A percentile compares a stretch with the other conserved stretches of the same genome.
These are phyloP conservation scores for Ophiosphaerella herpotricha DNA, from an alignment of 2,329 filamentous ascomycete species.

Conservation along the genomic window DNA sequence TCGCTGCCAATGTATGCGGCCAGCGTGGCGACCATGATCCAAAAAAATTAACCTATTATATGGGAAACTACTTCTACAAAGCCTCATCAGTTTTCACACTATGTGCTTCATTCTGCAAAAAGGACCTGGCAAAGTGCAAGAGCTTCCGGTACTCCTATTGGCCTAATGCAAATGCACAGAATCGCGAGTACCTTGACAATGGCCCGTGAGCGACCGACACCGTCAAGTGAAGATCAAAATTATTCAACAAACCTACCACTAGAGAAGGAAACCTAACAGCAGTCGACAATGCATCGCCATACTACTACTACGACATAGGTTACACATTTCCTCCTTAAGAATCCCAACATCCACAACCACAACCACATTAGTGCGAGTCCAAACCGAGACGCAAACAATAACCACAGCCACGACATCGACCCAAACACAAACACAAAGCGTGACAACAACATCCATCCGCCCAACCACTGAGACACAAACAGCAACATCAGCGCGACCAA, in stretches of 20 bases:
- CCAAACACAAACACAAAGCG: background rate
- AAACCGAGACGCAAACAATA: too few species aligned
- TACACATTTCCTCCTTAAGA: conserved; percentile 18
- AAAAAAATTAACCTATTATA: conserved; percentile 15
- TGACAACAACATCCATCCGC: background rate
- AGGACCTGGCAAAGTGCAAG: conserved; percentile 14
- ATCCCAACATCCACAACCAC: conserved; percentile 1
- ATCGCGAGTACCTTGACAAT: conserved; percentile 28
- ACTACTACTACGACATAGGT: conserved; percentile 26
- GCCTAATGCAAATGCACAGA: conserved; percentile 20
- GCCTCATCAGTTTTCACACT: conserved; percentile 19
- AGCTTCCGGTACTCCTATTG: conserved; percentile 26
- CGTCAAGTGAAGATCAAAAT: background rate
- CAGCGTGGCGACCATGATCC: conserved; percentile 14
- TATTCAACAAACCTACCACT: background rate
- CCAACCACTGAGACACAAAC: background rate
- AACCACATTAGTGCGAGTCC: background rate
- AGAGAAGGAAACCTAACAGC: conserved; percentile 17
- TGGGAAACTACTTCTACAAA: conserved; percentile 32
- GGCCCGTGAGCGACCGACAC: conserved; percentile 16
- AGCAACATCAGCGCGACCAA: too few species aligned
- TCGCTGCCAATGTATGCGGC: conserved; percentile 12
- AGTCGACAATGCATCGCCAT: conserved; percentile 11
- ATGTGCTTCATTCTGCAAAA: conserved; percentile 26
- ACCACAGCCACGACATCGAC: conserved; percentile 2